Base-by-base conservation (phyloP, 2,329 filamentous ascomycete species). In the Trichothecium sympodiale region DNA sequence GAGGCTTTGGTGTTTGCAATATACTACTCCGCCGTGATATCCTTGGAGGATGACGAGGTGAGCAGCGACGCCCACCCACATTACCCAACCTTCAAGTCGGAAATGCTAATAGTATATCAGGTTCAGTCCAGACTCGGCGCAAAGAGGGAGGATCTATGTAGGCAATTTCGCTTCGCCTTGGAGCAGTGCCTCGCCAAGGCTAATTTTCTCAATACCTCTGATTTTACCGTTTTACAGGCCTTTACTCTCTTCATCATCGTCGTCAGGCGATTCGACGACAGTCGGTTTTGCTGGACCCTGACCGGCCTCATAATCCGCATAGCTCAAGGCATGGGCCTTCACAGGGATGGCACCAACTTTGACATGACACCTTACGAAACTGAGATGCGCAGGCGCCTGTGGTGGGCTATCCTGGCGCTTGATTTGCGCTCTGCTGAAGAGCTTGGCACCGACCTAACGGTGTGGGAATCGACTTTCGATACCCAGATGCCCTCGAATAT, bases 1-100 rank as follows among this genome's bases (percentile, higher is more conserved):
- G 75, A 81, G 47, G 75, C 77, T 1, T 54, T 84, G 9, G 65
- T 80, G 47, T 83, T 83, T 47, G 57, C 74, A 38, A 66, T 79
- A 20, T 78, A 77, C 46, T 75, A 69, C 33, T 64, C 65, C 2
- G 69, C 73, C 4, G 63, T 77, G 17, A 69, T 65, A 4, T 77
- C 72, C 0, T 62, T 82, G 36, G 71, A 74, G 25, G 65, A 74
- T n/a, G 65, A 71, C 2, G 71, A 77, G 57, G 77, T 74, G 47
- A 45, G 42, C 38, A 32, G 18, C 16, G n/a, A 3, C 9, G 16
- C 9, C 12, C 14, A 25, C 14, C 18, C 35, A 12, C 28, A 27
- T 33, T 17, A 8, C 14, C 8, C 17, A 10, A 23, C 7, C 28
- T 7, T 18, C 20, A 25, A 6, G 10, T 25, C 10, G 20, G 29